Base-by-base conservation (phyloP, 2,329 filamentous ascomycete species). In the Curvularia lunata region DNA sequence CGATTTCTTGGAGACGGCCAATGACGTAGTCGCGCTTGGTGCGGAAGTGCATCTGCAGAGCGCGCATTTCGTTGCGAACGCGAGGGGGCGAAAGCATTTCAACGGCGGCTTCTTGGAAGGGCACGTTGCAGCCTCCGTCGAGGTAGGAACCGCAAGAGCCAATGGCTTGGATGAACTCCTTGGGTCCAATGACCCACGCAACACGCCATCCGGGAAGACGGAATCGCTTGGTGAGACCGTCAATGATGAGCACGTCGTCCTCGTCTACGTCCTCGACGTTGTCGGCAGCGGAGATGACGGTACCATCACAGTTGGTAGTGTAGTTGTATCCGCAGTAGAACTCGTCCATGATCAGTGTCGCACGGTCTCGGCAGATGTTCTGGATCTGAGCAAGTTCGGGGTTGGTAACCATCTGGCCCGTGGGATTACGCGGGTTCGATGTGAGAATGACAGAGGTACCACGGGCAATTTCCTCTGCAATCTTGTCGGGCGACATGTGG, bases 141-240 rank as follows among this genome's bases (percentile, higher is more conserved):
- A 97, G 88, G 80, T 97, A 97, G 38, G 90, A 94, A 58, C 94
- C 94, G 73, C 93, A 97, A 38, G 90, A 93, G 55, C 92, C 91
- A 65, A 97, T 93, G 28, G 94, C 93, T 77, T 91, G 89, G 80
- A 97, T 92, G 79, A 97, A 98, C 71, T 97, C 93, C 82, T 97
- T 97, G 65, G 94, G 94, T 1, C 94, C 94, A 54, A 98, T 77
- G 67, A 98, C 92, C 94, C 94, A 98, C 6, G 94, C 93, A 42
- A 98, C 93, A 75, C 94, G 90, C 92, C 94, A 98, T 61, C 94
- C 94, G 1, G 94, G 94, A 30, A 98, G 87, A 66, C 94, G 89
- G 85, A 98, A 98, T 61, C 94, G 90, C 85, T 98, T 98, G 68
- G 94, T 98, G 25, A 98, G 85, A 48, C 94, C 94, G 74, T 98